phyloP scores from a whole-genome alignment of 768 basidiomycete genomes.

The Podaxis sp. region DNA sequence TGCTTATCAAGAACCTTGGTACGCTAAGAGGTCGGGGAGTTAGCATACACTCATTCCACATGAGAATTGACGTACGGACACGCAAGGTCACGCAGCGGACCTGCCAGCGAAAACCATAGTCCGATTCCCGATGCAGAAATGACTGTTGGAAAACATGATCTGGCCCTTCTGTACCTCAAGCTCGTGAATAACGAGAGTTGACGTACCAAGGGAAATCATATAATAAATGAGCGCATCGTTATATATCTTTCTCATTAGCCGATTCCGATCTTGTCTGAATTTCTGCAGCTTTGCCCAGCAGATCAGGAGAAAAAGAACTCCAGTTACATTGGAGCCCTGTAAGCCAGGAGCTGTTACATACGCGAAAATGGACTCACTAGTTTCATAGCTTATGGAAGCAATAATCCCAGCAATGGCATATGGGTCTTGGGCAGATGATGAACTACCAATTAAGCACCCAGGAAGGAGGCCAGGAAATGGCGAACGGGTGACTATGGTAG shows the following conservation, averaged over 20 bases:
- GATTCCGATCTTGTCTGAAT: background rate
- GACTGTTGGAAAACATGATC: background rate
- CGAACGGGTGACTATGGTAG: background rate
- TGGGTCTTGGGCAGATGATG: background rate
- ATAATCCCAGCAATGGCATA: background rate
- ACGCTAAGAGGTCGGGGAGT: background rate
- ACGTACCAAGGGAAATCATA: background rate
- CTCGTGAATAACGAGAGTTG: background rate
- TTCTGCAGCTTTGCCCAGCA: background rate
- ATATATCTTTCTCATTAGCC: constrained; percentile 4
- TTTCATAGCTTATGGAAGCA: background rate
- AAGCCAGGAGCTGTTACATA: background rate
- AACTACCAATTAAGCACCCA: background rate
- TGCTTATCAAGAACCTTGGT: background rate
- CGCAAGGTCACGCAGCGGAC: background rate
- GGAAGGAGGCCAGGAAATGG: background rate
- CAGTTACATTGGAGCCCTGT: background rate
- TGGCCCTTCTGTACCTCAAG: background rate
- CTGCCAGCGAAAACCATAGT: background rate
- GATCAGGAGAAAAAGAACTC: background rate
- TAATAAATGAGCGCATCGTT: constrained; percentile 5
- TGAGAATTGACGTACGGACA: background rate
- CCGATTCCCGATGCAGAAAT: background rate
- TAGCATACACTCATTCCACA: background rate
- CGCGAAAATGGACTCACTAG: background rate